Evolutionary conservation across 129 eudicot species (phyloP), one percentile per base, ranked within the genome.

Genomic region (Gnaphalium uliginosum): DNA sequence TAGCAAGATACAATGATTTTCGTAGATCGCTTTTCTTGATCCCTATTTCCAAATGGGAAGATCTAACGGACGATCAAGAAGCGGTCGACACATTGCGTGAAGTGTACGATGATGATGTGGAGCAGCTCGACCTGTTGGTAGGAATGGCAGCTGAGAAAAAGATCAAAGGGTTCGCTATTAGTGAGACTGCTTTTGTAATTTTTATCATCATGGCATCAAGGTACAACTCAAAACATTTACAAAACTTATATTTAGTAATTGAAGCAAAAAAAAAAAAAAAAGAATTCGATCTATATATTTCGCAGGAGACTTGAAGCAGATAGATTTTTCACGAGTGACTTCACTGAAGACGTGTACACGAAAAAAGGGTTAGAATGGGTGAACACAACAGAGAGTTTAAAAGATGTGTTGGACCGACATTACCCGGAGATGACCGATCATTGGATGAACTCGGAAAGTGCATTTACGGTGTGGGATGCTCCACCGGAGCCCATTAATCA

Each of bases 21-120:
- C 76, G 96, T 37, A 77, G 96, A 79, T 30, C 76, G 5, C 78
- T 89, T 30, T 60, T 89, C 2, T 22, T 86, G 67, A 82, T 86
- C 64, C 89, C 91, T 2, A 89, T 89, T 71, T 59, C 91, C 41
- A 89, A 84, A 69, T 89, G 96, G 95, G 89, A 89, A n/a, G 95
- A 89, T 65, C 75, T 89, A 23, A 89, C 95, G 2, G 83, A 84
- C 6, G 83, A 86, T n/a, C 7, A 77, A 0, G 84, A 86, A 77
- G 87, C 84, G 0, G 58, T 89, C n/a, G 27, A 56, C 18, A 75
- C 80, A 11, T 84, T 89, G 35, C 63, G 73, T 14, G 82, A 86
- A 63, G 91, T 89, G 24, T 89, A 89, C 35, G 83, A 75, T 50
- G 71, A 86, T 39, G 82, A 86, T 41, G 87, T 89, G 19, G 90